These are phyloP conservation scores for Komagataea norvegica DNA, from an alignment of 1,139 yeast species.

Conservation along the genomic window DNA sequence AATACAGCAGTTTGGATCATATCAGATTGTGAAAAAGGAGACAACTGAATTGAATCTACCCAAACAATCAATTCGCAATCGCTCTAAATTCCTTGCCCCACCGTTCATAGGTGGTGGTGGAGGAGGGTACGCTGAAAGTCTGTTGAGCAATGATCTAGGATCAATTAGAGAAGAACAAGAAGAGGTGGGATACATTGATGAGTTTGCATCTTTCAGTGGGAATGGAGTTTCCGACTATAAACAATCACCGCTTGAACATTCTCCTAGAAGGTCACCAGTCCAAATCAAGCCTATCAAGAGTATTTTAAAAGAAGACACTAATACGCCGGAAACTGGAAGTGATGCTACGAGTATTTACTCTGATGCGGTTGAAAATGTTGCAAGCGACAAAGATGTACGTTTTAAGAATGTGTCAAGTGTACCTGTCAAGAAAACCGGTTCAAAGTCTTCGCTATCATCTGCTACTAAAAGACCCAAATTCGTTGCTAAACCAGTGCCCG, in stretches of 20 bases:
- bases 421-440: not conserved
- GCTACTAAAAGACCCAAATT: not conserved
- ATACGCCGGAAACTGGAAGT: constrained; percentile 15
- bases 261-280: constrained; percentile 2
- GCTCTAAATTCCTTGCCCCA: not conserved
- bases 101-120: constrained; percentile 1
- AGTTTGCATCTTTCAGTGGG: constrained; percentile 6
- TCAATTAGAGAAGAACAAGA: constrained; percentile 24
- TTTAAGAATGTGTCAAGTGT: not conserved
- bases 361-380: constrained; percentile 23
- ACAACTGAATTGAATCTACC: constrained; percentile 12
- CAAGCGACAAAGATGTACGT: constrained; percentile 8
- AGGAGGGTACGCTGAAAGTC: constrained; percentile 17
- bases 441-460: constrained; percentile 1
- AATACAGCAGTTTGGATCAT: constrained; percentile 25
- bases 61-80: constrained; percentile 5
- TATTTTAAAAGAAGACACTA: constrained; percentile 14
- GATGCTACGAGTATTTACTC: constrained; percentile 25
- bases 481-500: not conserved
- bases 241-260: not conserved
- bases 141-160: constrained; percentile 19
- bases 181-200: not conserved
- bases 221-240: constrained; percentile 2
- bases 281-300: constrained; percentile 6
- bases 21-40: constrained; percentile 24